Base-by-base conservation (phyloP, 352 stramenopile genomes). In the Globisporangium acanthophoron region DNA sequence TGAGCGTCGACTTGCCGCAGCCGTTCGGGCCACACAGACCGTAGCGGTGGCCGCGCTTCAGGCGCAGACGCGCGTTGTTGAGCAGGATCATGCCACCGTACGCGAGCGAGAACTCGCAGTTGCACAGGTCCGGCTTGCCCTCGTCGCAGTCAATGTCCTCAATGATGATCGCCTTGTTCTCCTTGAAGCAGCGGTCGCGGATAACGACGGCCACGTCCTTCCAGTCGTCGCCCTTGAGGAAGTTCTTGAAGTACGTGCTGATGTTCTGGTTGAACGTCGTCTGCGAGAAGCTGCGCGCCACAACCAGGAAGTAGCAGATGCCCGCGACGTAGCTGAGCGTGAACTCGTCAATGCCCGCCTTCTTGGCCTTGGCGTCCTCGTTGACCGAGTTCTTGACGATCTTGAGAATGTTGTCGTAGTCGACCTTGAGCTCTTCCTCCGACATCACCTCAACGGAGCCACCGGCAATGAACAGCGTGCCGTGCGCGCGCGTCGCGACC, bases 81-180 rank as follows among this genome's bases (percentile, higher is more conserved):
- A 97, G 71, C 63, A 97, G 62, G 62, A 96, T 94, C 76, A 95
- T 96, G 73, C 91, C 90, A 85, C 87, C 88, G 71, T 97, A 95
- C 6, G 97, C 97, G 52, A 99, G 87, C 61, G 97, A 99, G 78
- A 99, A 99, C 71, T 98, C 92, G 70, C 96, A 99, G 89, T 99
- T 98, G 74, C 97, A 99, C 7, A 99, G 80, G 69, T 99, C 93
- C 43, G 97, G 96, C 55, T 97, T 93, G 76, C 96, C 94, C 63
- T 98, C 94, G 37, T 99, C 96, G 43, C 97, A 98, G 72, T 99
- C 81, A 11, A 98, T 91, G 55, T 98, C 96, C 59, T 98, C 95
- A 54, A 96, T 94, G 58, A 92, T 85, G 69, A 94, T 94, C 49
- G 73, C 74, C 79, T 94, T 94, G 78, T 93, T 92, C 67, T 93